These are phyloP conservation scores for Hypomontagnella monticulosa DNA, from an alignment of 495 filamentous ascomycete genomes.

Conservation along the genomic window DNA sequence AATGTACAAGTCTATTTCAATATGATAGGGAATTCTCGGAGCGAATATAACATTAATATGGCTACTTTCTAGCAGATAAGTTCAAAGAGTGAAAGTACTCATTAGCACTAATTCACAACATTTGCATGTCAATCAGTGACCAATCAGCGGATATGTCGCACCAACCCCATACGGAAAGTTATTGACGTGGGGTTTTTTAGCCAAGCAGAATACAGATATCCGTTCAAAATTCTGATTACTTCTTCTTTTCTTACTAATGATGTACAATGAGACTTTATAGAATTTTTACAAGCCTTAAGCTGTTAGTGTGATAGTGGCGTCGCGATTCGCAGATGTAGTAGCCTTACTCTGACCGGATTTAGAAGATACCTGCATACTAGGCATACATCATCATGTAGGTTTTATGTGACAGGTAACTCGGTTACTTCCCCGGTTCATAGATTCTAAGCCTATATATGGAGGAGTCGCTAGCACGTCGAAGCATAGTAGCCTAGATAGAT, in stretches of 20 bases:
- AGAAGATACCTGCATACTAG: no score
- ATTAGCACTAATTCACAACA: slow-evolving; percentile 38
- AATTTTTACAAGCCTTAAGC: background rate
- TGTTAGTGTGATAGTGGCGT: background rate
- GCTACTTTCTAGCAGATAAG: background rate
- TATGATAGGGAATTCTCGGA: background rate
- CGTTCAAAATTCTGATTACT: background rate
- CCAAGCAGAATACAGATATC: background rate
- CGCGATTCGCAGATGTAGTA: background rate
- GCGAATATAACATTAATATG: background rate
- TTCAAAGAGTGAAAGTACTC: slow-evolving; percentile 22
- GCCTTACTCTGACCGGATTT: background rate
- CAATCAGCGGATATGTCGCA: slow-evolving; percentile 7
- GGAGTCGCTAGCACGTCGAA: background rate
- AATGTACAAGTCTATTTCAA: background rate
- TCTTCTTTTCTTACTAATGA: background rate
- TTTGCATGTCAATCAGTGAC: background rate
- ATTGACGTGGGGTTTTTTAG: background rate
- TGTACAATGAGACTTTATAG: background rate
- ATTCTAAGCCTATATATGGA: background rate
- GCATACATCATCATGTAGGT: no score
- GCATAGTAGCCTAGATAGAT: slow-evolving; percentile 5
- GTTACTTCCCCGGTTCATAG: no score
- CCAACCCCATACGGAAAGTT: slow-evolving; percentile 12
- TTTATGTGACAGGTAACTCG: background rate